A percentile compares a stretch with the other conserved stretches of the same genome.
Evolutionary conservation across 2,329 filamentous ascomycete species (phyloP).

Genomic region (Alternaria consortialis): DNA sequence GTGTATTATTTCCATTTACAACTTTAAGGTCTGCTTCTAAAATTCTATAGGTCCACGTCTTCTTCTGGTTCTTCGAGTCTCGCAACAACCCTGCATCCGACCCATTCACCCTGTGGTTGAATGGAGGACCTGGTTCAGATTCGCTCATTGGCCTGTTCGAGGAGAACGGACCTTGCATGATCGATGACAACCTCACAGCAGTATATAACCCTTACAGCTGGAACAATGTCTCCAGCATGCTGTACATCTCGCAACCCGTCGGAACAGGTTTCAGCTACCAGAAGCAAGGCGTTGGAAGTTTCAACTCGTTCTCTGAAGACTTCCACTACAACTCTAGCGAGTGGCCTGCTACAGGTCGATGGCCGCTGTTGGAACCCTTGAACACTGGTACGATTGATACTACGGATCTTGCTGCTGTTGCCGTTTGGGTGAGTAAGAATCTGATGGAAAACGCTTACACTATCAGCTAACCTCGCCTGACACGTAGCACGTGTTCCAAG

Average conservation of each 20-base stretch:
- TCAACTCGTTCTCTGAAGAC: constrained; percentile 55
- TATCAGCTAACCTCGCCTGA: neutral
- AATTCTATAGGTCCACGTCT: constrained; percentile 44
- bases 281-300: constrained; percentile 28
- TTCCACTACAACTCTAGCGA: constrained; percentile 55
- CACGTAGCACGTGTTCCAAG: constrained; percentile 34
- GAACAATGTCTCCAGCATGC: constrained; percentile 67
- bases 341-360: constrained; percentile 57
- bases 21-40: constrained; percentile 2
- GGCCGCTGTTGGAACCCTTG: constrained; percentile 53
- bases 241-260: constrained; percentile 70
- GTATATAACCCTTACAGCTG: constrained; percentile 66
- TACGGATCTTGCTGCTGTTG: constrained; percentile 64
- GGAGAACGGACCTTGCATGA: constrained; percentile 33
- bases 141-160: constrained; percentile 65
- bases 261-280: constrained; percentile 64
- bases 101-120: constrained; percentile 62
- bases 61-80: constrained; percentile 63
- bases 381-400: constrained; percentile 62
- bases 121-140: constrained; percentile 62
- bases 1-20: neutral
- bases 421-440: constrained; percentile 31
- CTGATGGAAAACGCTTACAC: neutral
- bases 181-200: constrained; percentile 30
- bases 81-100: constrained; percentile 58